Evolutionary conservation across 2,329 filamentous ascomycete species (phyloP).

Genomic region (Fusarium longipes): DNA sequence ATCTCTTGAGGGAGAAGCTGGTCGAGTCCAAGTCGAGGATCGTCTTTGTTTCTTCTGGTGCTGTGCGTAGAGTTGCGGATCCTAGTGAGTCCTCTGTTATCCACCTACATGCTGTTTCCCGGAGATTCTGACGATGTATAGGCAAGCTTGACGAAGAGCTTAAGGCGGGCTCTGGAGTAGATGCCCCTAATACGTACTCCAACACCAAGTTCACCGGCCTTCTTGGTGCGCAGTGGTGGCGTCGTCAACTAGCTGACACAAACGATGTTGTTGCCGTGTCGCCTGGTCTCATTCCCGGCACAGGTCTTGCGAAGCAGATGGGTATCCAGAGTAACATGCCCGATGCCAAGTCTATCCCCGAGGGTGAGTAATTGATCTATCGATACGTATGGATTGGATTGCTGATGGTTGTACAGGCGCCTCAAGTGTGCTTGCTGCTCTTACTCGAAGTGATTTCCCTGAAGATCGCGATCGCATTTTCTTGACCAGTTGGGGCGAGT

Average conservation of each 20-base stretch:
- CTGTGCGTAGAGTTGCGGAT: conserved; percentile 55
- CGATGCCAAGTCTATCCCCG: conserved; percentile 60
- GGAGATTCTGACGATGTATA: conserved; percentile 32
- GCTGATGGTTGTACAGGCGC: conserved; percentile 53
- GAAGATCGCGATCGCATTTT: conserved; percentile 64
- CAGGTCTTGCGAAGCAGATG: conserved; percentile 53
- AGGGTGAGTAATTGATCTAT: conserved; percentile 52
- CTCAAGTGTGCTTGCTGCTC: conserved; percentile 57
- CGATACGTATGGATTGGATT: neutral
- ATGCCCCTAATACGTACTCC: conserved; percentile 50
- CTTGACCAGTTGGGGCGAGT: conserved; percentile 67
- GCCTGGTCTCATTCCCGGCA: conserved; percentile 63
- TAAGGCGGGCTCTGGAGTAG: conserved; percentile 53
- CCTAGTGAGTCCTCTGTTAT: conserved; percentile 44
- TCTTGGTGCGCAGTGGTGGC: conserved; percentile 66
- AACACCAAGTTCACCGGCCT: conserved; percentile 64
- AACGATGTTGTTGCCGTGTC: conserved; percentile 64
- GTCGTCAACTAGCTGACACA: conserved; percentile 58
- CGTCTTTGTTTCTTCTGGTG: conserved; percentile 64
- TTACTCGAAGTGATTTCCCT: conserved; percentile 60
- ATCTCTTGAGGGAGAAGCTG: conserved; percentile 61
- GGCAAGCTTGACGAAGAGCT: conserved; percentile 55
- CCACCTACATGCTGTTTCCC: fast-evolving
- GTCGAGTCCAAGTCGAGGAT: conserved; percentile 59
- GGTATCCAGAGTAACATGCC: conserved; percentile 52